A percentile compares a stretch with the other conserved stretches of the same genome.
Conservation (phyloP, 805 yeast genomes). For the Kuraishia floccosa region DNA sequence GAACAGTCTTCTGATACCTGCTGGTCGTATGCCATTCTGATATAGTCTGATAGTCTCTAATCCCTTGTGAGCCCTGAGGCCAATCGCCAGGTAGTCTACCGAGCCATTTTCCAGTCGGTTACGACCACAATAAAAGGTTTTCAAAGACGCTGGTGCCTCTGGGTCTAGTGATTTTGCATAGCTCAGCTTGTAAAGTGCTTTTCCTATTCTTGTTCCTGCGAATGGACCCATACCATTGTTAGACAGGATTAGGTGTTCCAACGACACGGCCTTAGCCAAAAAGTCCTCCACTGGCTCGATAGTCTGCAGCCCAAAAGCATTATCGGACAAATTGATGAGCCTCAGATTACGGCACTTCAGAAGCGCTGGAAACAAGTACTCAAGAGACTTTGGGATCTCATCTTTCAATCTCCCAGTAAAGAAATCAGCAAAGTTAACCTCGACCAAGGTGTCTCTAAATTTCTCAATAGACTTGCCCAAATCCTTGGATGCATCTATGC, state of each 20-base stretch:
- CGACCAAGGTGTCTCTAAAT: constrained; percentile 36
- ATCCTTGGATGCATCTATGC: constrained; percentile 75
- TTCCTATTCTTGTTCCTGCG: constrained; percentile 92
- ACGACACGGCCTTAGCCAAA: constrained; percentile 60
- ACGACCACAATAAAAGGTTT: constrained; percentile 92
- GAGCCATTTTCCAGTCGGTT: constrained; percentile 96
- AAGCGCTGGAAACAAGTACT: constrained; percentile 61
- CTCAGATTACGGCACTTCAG: constrained; percentile 56
- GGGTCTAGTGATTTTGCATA: constrained; percentile 40
- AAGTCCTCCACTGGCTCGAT: constrained; percentile 81
- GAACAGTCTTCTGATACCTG: constrained; percentile 71
- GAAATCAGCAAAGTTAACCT: constrained; percentile 77
- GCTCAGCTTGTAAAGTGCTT: constrained; percentile 66
- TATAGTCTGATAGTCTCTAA: constrained; percentile 69
- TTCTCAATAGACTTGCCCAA: constrained; percentile 46
- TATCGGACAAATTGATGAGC: constrained; percentile 79
- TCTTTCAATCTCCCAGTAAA: constrained; percentile 92
- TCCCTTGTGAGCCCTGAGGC: constrained; percentile 68
- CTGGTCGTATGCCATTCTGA: constrained; percentile 96
- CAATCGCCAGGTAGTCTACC: constrained; percentile 71
- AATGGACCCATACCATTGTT: constrained; percentile 98
- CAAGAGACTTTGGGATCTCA: constrained; percentile 83
- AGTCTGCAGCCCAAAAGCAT: constrained; percentile 94
- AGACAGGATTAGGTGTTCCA: constrained; percentile 79
- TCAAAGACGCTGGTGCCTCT: constrained; percentile 39